These are phyloP conservation scores for Spiraea crenata DNA, from an alignment of 331 rosid genomes.

Conservation along the genomic window DNA sequence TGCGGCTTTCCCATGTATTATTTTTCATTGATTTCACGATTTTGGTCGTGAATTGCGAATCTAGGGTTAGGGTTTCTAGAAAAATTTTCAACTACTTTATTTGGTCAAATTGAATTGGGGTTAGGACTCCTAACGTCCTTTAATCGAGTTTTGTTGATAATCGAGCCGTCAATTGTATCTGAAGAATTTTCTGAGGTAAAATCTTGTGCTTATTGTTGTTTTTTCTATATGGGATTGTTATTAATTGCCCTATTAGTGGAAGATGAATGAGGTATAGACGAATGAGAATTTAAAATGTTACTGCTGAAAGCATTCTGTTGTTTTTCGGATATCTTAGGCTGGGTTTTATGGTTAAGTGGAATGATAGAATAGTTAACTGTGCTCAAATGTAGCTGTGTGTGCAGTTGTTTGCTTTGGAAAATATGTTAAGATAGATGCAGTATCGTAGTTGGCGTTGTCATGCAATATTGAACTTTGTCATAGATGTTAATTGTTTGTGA, in stretches of 20 bases:
- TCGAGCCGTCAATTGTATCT: constrained; percentile 13
- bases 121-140: constrained; percentile 3
- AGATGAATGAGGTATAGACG: not conserved
- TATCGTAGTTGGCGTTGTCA: not conserved
- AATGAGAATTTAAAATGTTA: not conserved
- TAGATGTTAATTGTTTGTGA: not conserved
- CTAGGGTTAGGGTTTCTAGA: constrained; percentile 57
- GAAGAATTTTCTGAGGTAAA: constrained; percentile 28
- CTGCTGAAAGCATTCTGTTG: not conserved
- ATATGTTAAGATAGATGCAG: not conserved
- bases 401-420: not conserved
- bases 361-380: not conserved
- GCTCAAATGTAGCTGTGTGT: not conserved
- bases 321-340: not conserved
- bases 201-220: not conserved
- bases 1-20: not conserved
- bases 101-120: constrained; percentile 40
- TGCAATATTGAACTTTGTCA: not conserved
- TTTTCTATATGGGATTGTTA: not conserved
- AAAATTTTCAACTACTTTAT: not conserved
- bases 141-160: not conserved
- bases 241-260: not conserved
- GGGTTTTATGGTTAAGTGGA: not conserved
- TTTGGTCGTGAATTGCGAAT: not conserved
- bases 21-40: constrained; percentile 12